Conservation (phyloP, 768 basidiomycete species). For the Termitomyces sp. region DNA sequence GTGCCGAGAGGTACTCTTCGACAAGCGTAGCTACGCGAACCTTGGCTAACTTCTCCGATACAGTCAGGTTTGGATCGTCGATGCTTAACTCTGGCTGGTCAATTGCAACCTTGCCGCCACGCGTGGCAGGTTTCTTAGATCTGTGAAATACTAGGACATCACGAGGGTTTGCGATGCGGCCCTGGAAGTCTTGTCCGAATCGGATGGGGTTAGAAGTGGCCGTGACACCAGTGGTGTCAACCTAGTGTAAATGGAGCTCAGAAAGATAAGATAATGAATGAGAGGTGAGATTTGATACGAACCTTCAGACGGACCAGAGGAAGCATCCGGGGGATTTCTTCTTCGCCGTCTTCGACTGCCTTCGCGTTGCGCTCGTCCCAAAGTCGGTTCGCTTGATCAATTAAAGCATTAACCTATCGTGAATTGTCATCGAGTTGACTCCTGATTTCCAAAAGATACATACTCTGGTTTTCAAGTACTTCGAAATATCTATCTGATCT, state of each 20-base stretch:
- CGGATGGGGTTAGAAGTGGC: slow-evolving; percentile 95
- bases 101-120: slow-evolving; percentile 53
- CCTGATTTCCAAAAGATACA: background rate
- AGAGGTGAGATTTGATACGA: background rate
- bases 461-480: slow-evolving; percentile 73
- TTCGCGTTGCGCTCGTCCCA: slow-evolving; percentile 73
- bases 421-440: background rate
- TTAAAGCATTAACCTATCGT: slow-evolving; percentile 68
- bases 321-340: slow-evolving; percentile 64
- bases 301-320: slow-evolving; percentile 87
- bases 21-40: slow-evolving; percentile 88
- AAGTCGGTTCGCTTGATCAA: slow-evolving; percentile 67
- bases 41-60: slow-evolving; percentile 70
- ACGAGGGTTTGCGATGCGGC: slow-evolving; percentile 87
- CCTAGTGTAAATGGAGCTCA: slow-evolving; percentile 33
- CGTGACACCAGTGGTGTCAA: slow-evolving; percentile 86
- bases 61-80: slow-evolving; percentile 64
- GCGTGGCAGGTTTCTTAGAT: slow-evolving; percentile 55
- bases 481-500: slow-evolving; percentile 79
- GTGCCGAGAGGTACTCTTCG: slow-evolving; percentile 85
- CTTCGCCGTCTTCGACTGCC: slow-evolving; percentile 58
- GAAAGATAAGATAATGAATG: background rate
- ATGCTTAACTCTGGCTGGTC: slow-evolving; percentile 80
- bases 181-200: slow-evolving; percentile 93
- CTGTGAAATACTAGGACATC: slow-evolving; percentile 91